Conservation (phyloP, 176 grass and related monocot genomes). For the Ananas comosus region DNA sequence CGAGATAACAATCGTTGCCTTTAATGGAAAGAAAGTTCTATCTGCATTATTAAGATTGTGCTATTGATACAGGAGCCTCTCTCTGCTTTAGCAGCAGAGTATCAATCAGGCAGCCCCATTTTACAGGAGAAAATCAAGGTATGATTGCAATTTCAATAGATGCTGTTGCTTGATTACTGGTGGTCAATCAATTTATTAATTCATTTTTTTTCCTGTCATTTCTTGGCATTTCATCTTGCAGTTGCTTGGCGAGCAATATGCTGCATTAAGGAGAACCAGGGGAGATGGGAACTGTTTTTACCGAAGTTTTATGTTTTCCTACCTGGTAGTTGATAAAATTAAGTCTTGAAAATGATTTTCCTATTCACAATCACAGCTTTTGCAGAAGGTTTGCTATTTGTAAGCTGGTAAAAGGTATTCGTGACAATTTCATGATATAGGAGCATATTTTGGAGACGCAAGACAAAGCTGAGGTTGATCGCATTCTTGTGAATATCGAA, state of each 20-base stretch:
- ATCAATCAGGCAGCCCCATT: slow-evolving; percentile 76
- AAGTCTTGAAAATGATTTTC: not conserved
- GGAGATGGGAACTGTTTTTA: slow-evolving; percentile 99
- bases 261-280: slow-evolving; percentile 82
- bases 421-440: slow-evolving; percentile 34
- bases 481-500: slow-evolving; percentile 69
- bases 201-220: slow-evolving; percentile 29
- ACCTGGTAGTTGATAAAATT: slow-evolving; percentile 48
- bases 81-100: slow-evolving; percentile 73
- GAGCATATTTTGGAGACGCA: slow-evolving; percentile 90
- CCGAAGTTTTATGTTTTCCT: slow-evolving; percentile 99
- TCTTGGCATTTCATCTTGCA: slow-evolving; percentile 30
- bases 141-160: slow-evolving; percentile 3
- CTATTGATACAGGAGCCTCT: slow-evolving; percentile 72
- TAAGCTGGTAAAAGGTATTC: slow-evolving; percentile 9
- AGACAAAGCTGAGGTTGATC: slow-evolving; percentile 73
- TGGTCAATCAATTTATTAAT: not conserved
- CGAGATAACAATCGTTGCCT: not conserved
- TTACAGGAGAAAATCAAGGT: slow-evolving; percentile 97
- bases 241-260: slow-evolving; percentile 85
- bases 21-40: not conserved
- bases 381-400: not conserved
- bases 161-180: not conserved
- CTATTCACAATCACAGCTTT: not conserved
- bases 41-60: slow-evolving; percentile 12